phyloP scores from a whole-genome alignment of 1,284 basidiomycete species.

The Chiua sp. region DNA sequence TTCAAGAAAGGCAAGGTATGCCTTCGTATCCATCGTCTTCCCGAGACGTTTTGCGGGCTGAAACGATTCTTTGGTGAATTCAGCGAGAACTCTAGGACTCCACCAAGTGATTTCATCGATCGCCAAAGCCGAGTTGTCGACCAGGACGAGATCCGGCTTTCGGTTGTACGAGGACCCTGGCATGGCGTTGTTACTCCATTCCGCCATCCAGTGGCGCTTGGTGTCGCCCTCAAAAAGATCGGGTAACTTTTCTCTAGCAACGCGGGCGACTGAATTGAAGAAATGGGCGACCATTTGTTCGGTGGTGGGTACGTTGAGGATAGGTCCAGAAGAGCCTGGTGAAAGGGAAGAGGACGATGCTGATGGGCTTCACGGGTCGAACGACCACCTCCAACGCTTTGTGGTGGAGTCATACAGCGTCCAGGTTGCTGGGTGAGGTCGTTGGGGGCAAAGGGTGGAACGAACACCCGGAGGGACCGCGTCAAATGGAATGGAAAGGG shows the following conservation, averaged over 20 bases:
- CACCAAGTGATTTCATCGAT: not conserved
- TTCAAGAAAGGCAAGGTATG: not conserved
- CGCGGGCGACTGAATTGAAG: not conserved
- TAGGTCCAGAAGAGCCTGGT: too few species aligned
- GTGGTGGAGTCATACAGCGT: not conserved
- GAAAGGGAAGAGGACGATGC: not conserved
- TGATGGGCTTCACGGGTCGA: not conserved
- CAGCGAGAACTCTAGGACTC: not conserved
- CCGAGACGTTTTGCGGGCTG: not conserved
- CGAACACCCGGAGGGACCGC: too few species aligned
- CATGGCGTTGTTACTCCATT: not conserved
- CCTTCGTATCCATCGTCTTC: conserved; percentile 2
- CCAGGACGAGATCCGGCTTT: not conserved
- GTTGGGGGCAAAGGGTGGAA: too few species aligned
- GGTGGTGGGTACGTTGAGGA: not conserved
- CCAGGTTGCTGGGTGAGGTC: not conserved
- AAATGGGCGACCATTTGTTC: conserved; percentile 1
- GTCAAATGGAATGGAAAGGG: too few species aligned
- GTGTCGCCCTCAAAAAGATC: not conserved
- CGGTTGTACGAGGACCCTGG: not conserved
- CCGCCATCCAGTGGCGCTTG: not conserved
- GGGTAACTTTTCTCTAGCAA: too few species aligned
- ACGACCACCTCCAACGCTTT: not conserved
- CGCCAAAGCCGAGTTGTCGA: not conserved
- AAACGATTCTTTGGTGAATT: not conserved